Evolutionary conservation across 257 asterid genomes (phyloP), one percentile per base, ranked within the genome.

Genomic region (Plectranthus barbatus): DNA sequence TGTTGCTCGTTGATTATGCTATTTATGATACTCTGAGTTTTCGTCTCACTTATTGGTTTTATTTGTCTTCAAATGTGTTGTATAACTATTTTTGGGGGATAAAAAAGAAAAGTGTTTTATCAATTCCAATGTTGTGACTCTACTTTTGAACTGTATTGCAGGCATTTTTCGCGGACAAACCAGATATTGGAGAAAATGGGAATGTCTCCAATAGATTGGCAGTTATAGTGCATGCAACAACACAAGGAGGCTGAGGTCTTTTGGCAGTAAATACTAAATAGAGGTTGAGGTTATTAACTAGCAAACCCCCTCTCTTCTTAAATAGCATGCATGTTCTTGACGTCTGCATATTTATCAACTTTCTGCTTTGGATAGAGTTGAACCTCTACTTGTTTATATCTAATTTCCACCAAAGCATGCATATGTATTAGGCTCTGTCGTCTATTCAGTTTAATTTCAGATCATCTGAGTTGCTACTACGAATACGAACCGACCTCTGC

Each of bases 141-240:
- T 9, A 34, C 2, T 37, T 11, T 37, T 9, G 2, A 10, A 13
- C 1, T 40, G 46, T 12, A 6, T n/a, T n/a, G 13, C 85, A 90
- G 95, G 86, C 99, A 92, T 74, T 92, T 92, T 67, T 92, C 99
- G 40, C 81, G 74, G 44, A 82, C 99, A 33, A 92, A 92, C 74
- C 74, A 86, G 83, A 80, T 83, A 19, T 69, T 92, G 81, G 96
- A 85, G 86, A 76, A 86, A 74, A 48, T 68, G 83, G 97, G 96
- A 41, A 18, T 50, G 7, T 67, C 88, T 64, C 84, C 94, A 52
- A 87, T 92, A 56, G 86, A 89, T 71, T 92, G 99, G 99, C 91
- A 89, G 76, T 62, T 91, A 40, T 88, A 78, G 64, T 66, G 45
- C 17, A 14, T 72, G 0, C 10, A 2, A 37, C 2, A 10, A 33